Evolutionary conservation across 2,329 filamentous ascomycete genomes (phyloP).

Genomic region (Beauveria varroae): DNA sequence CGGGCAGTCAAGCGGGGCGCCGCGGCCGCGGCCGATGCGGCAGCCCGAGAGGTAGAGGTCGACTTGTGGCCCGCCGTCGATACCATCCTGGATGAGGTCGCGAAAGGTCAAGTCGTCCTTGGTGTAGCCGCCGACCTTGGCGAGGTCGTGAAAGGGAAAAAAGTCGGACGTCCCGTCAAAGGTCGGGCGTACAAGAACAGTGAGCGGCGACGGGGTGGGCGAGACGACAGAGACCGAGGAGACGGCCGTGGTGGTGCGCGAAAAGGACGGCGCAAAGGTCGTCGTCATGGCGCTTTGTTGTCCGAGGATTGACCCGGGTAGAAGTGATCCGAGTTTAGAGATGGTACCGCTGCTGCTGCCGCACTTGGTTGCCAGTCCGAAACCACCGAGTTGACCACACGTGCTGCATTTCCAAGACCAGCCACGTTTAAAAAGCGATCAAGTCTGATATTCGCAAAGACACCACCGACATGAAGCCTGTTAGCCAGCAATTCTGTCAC

Average conservation of each 20-base stretch:
- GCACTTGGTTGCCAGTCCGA: not conserved
- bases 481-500: not conserved
- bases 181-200: conserved; percentile 21
- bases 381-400: not conserved
- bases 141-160: conserved; percentile 30
- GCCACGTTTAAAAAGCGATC: not conserved
- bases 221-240: not conserved
- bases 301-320: not conserved
- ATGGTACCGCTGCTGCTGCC: not conserved
- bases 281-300: conserved; percentile 14
- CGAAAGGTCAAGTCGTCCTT: conserved; percentile 24
- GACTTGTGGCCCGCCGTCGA: conserved; percentile 25
- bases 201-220: conserved; percentile 18
- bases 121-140: conserved; percentile 20
- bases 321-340: not conserved
- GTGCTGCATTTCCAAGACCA: conserved; percentile 5
- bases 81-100: conserved; percentile 26
- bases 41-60: conserved; percentile 27
- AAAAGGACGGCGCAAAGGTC: conserved; percentile 5
- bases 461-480: not conserved
- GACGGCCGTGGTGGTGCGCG: not conserved
- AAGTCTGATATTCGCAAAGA: not conserved
- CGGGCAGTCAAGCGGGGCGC: conserved; percentile 24
- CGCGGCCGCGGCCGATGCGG: conserved; percentile 19
- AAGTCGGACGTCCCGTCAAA: conserved; percentile 28